Conservation (phyloP, 192 early-diverging fungal genomes). For the Spinellus fusiger region DNA sequence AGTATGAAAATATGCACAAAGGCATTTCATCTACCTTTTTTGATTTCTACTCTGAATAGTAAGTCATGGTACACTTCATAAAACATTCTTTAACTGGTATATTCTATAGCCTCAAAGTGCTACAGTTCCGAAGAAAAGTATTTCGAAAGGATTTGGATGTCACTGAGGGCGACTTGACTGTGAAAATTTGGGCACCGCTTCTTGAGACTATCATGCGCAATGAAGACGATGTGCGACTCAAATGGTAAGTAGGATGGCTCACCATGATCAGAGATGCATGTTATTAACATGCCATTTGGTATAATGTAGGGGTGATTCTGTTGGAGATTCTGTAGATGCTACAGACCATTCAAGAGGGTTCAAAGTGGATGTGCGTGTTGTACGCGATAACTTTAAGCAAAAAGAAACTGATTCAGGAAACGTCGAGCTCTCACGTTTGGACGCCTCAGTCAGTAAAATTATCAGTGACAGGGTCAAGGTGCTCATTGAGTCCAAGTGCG, state of each 20-base stretch:
- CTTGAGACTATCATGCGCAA: constrained; percentile 2
- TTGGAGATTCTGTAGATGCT: background rate
- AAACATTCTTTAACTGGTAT: background rate
- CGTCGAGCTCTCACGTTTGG: background rate
- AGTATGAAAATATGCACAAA: background rate
- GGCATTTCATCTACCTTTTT: background rate
- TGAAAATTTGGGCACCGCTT: background rate
- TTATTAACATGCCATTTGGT: background rate
- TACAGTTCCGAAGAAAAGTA: constrained; percentile 1
- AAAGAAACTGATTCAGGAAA: background rate
- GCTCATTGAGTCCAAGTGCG: background rate
- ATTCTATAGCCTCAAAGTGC: background rate
- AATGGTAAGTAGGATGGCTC: background rate
- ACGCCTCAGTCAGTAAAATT: background rate
- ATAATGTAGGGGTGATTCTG: background rate
- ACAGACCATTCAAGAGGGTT: background rate
- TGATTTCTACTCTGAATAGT: constrained; percentile 4
- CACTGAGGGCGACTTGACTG: constrained; percentile 3
- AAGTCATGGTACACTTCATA: background rate
- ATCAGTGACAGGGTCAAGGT: background rate
- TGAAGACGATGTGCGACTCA: constrained; percentile 1
- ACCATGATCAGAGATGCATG: background rate
- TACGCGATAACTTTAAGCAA: background rate
- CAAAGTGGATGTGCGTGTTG: constrained; percentile 1
- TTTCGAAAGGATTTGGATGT: constrained; percentile 2